Evolutionary conservation across 2,329 filamentous ascomycete genomes (phyloP).

Genomic region (Fusarium devonianum): DNA sequence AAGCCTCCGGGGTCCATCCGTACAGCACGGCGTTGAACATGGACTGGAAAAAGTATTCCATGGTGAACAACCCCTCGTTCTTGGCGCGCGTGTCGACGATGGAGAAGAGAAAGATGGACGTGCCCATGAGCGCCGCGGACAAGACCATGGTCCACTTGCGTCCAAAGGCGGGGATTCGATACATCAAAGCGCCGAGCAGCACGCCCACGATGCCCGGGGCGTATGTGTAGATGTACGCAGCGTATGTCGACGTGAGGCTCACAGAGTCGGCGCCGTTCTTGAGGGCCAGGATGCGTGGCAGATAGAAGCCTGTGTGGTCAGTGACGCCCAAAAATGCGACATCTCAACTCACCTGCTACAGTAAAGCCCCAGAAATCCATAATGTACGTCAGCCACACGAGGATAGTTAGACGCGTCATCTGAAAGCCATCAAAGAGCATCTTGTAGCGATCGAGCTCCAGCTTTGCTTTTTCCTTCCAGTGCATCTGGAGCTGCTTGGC

Average conservation of each 20-base stretch:
- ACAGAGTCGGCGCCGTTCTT: slow-evolving; percentile 57
- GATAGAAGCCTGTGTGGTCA: slow-evolving; percentile 46
- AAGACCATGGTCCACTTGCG: slow-evolving; percentile 54
- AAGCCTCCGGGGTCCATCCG: slow-evolving; percentile 63
- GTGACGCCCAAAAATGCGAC: rapidly evolving
- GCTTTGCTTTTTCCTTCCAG: slow-evolving; percentile 25
- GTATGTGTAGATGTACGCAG: slow-evolving; percentile 62
- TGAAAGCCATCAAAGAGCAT: slow-evolving; percentile 45
- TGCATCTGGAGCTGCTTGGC: slow-evolving; percentile 21
- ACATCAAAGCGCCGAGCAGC: slow-evolving; percentile 53
- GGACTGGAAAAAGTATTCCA: slow-evolving; percentile 56
- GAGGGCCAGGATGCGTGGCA: slow-evolving; percentile 58
- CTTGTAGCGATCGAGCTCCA: slow-evolving; percentile 40
- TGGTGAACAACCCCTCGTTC: slow-evolving; percentile 50
- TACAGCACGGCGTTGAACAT: slow-evolving; percentile 49
- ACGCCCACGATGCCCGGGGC: slow-evolving; percentile 60
- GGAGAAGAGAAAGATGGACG: slow-evolving; percentile 56
- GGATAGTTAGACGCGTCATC: slow-evolving; percentile 47
- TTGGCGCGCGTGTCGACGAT: slow-evolving; percentile 49
- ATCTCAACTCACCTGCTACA: slow-evolving; percentile 43
- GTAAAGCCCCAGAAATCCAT: slow-evolving; percentile 51
- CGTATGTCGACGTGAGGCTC: slow-evolving; percentile 56
- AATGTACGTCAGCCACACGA: slow-evolving; percentile 50
- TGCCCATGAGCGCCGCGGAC: slow-evolving; percentile 54
- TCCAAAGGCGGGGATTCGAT: slow-evolving; percentile 49